Evolutionary conservation across 1,284 basidiomycete species (phyloP), one percentile per base, ranked within the genome.

Genomic region (Malassezia japonica): DNA sequence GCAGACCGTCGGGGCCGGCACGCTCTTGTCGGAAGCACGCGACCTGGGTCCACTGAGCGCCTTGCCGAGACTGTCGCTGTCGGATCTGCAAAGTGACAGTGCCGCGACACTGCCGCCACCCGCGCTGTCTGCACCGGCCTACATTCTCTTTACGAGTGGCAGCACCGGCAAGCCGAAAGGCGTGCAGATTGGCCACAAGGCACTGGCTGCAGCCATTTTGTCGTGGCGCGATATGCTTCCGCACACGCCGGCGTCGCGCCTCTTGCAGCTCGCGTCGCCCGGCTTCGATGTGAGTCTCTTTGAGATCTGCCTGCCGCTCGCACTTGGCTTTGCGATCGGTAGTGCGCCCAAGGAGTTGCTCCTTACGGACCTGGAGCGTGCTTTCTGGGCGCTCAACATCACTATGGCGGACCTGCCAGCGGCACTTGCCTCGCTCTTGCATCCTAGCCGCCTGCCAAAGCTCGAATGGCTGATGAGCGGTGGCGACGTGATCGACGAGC

Each of bases 381-480:
- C 66, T 4, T 61, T 72, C 42, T 48, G 54, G 33, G 42, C 51
- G 18, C 57, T 72, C 21, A 56, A 60, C 12, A 61, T 71, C 42
- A 70, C 67, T 2, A 61, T 70, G 38, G 68, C 68, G 12, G 66
- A 68, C 34, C 49, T 72, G 16, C 69, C 70, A 1, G 65, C 70
- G 27, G 66, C 64, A 4, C 60, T 72, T 27, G 69, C 66, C 7
- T 55, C 60, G 12, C 56, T 64, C 2, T 53, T 72, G n/a, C 62
- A 60, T 29, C 66, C 64, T 7, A 54, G 55, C 2, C 55, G 61
- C 32, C 54, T 69, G 7, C 54, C 53, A n/a, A 50, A 61, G 31
- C 57, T 70, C 29, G 64, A 68, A 29, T 71, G 70, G 68, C 60
- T 72, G 24, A 68, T 71, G 67, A 71, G 65, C 43, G 70, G 69